Evolutionary conservation across 2,329 filamentous ascomycete genomes (phyloP), one percentile per base, ranked within the genome.

Genomic region (Alternaria sp.): DNA sequence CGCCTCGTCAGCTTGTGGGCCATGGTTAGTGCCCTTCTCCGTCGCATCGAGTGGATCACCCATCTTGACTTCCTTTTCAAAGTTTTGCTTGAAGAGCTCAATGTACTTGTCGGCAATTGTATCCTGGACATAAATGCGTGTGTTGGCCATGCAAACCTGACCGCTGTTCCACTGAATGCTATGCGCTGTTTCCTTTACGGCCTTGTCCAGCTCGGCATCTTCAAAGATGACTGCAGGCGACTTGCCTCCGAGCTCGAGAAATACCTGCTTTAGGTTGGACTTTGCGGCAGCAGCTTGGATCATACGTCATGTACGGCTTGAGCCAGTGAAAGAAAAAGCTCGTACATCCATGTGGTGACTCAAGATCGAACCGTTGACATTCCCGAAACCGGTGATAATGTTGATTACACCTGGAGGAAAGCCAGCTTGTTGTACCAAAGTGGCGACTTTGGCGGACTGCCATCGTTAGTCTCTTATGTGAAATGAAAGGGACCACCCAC

Each of bases 241-340:
- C 84, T 95, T 95, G 68, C 91, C 91, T 31, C 91, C 91, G 56
- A 95, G 82, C 79, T 95, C 94, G 72, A 92, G 91, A 80, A 93
- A 90, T 21, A 93, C 90, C 70, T 91, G 88, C 84, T 95, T 94
- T 68, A 92, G 90, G 71, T 94, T 92, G 66, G 90, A 91, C 4
- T 90, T 91, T 39, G 88, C 90, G 50, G 90, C 86, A 56, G 82
- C 80, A 78, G 69, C 72, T 65, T 89, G 94, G 75, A 95, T 94
- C 79, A 94, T 92, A 78, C 93, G 90, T 69, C 91, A 91, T 4
- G 91, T 92, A 81, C 91, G 90, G 80, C 93, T 93, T 75, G 90
- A 88, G 62, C 91, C 91, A 39, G 94, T 91, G 71, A 95, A 95
- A 73, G 87, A 90, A 70, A 95, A 85, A 54, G 91, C 91, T 83